Evolutionary conservation across 352 stramenopile genomes (phyloP).

Genomic region (Pythium phragmitis): DNA sequence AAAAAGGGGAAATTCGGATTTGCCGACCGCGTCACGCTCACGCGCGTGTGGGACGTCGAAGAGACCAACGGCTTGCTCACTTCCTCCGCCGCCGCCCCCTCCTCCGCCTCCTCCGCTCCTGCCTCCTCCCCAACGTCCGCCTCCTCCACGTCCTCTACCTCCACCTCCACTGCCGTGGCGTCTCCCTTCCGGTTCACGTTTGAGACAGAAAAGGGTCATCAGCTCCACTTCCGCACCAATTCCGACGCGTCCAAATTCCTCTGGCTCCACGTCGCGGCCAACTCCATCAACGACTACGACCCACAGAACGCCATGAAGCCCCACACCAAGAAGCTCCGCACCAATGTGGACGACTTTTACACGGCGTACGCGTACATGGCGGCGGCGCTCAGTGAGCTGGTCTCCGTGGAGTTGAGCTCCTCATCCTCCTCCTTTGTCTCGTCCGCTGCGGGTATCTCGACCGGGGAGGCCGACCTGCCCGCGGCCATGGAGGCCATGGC

Average conservation of each 20-base stretch:
- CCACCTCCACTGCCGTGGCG: background rate
- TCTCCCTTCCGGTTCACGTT: slow-evolving; percentile 81
- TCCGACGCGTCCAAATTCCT: slow-evolving; percentile 78
- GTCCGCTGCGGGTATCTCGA: background rate
- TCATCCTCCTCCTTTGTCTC: no score
- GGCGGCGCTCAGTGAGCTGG: slow-evolving; percentile 52
- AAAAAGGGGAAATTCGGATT: slow-evolving; percentile 89
- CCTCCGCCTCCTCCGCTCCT: slow-evolving; percentile 6
- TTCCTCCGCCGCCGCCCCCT: slow-evolving; percentile 1
- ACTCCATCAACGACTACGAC: slow-evolving; percentile 57
- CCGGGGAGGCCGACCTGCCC: background rate
- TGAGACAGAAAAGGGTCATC: slow-evolving; percentile 79
- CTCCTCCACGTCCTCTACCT: slow-evolving; percentile 3
- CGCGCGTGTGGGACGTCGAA: slow-evolving; percentile 74
- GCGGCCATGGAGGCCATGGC: slow-evolving; percentile 15
- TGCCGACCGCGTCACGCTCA: slow-evolving; percentile 71
- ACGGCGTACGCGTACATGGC: slow-evolving; percentile 73
- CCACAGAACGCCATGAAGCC: slow-evolving; percentile 31
- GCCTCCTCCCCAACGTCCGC: slow-evolving; percentile 1
- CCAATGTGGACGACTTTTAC: slow-evolving; percentile 75
- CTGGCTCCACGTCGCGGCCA: slow-evolving; percentile 78
- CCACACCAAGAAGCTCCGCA: slow-evolving; percentile 36
- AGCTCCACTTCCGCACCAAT: slow-evolving; percentile 85
- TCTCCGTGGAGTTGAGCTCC: slow-evolving; percentile 38
- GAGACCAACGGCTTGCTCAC: slow-evolving; percentile 26